Conservation (phyloP, 805 yeast genomes). For the Tetrapisispora pingtungensis region DNA sequence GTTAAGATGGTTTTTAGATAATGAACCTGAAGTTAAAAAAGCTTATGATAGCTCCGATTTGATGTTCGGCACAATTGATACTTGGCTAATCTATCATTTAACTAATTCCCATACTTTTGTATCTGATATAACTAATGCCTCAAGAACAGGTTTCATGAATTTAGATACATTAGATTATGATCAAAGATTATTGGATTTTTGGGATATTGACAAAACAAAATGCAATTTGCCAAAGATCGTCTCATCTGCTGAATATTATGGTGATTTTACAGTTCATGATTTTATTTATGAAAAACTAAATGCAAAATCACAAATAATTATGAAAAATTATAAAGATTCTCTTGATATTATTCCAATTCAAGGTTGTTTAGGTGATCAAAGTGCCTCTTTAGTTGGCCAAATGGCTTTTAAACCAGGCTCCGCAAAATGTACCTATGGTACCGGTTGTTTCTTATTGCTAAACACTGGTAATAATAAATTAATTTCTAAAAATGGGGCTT, state of each 20-base stretch:
- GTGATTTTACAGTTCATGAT: conserved; percentile 52
- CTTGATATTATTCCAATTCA: conserved; percentile 58
- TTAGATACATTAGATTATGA: conserved; percentile 68
- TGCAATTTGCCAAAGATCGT: conserved; percentile 66
- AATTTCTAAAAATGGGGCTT: conserved; percentile 66
- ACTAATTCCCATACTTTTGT: conserved; percentile 61
- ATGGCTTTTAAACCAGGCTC: conserved; percentile 73
- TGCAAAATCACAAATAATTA: conserved; percentile 32
- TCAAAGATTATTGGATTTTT: conserved; percentile 59
- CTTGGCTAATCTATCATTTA: conserved; percentile 84
- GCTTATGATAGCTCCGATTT: conserved; percentile 68
- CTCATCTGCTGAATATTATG: conserved; percentile 70
- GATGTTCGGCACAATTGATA: conserved; percentile 89
- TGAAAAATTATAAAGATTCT: conserved; percentile 30
- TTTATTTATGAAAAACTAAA: neutral
- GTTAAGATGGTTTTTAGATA: conserved; percentile 80
- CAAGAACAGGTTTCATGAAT: conserved; percentile 85
- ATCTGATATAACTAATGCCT: conserved; percentile 85
- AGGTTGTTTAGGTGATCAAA: conserved; percentile 91
- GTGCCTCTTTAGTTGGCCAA: conserved; percentile 89
- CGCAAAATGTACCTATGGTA: conserved; percentile 93
- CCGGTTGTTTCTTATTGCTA: conserved; percentile 85
- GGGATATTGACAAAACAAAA: conserved; percentile 64
- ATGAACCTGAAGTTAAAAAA: conserved; percentile 53
- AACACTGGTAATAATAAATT: conserved; percentile 73